These are phyloP conservation scores for Aspergillus vadensis DNA, from an alignment of 2,329 filamentous ascomycete species.

Conservation along the genomic window DNA sequence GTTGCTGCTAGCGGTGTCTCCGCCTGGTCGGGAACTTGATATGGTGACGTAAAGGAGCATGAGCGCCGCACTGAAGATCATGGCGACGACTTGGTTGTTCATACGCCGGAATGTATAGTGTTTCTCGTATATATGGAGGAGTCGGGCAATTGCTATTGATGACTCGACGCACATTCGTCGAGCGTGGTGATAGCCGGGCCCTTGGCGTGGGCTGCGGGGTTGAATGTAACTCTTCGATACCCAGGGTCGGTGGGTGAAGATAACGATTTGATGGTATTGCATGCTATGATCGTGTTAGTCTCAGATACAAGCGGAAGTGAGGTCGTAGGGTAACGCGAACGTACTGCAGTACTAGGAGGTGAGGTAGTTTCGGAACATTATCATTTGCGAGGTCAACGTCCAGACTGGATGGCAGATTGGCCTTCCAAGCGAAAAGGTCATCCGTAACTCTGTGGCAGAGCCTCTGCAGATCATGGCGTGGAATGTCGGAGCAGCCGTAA, in stretches of 20 bases:
- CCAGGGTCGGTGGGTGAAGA: conserved; percentile 40
- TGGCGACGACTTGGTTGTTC: conserved; percentile 45
- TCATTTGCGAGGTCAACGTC: conserved; percentile 40
- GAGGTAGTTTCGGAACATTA: conserved; percentile 37
- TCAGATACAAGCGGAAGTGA: not conserved
- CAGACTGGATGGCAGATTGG: conserved; percentile 40
- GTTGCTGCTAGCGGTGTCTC: conserved; percentile 27
- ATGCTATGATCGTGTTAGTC: conserved; percentile 22
- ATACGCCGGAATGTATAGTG: conserved; percentile 44
- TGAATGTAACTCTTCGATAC: conserved; percentile 36
- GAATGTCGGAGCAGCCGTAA: conserved; percentile 42
- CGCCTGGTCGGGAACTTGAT: conserved; percentile 30
- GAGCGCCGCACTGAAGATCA: conserved; percentile 46
- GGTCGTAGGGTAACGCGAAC: not conserved
- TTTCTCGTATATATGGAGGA: conserved; percentile 44
- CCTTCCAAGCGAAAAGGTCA: conserved; percentile 46
- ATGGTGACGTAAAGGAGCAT: conserved; percentile 41
- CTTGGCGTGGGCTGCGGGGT: conserved; percentile 39
- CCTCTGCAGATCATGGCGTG: conserved; percentile 40
- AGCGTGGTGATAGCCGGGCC: conserved; percentile 45
- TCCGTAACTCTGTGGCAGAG: conserved; percentile 39
- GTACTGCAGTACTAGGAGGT: conserved; percentile 47
- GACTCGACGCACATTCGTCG: conserved; percentile 46
- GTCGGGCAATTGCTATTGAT: conserved; percentile 39
- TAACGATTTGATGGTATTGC: conserved; percentile 40